These are phyloP conservation scores for Fusarium tuaranense DNA, from an alignment of 2,329 filamentous ascomycete genomes.

Conservation along the genomic window DNA sequence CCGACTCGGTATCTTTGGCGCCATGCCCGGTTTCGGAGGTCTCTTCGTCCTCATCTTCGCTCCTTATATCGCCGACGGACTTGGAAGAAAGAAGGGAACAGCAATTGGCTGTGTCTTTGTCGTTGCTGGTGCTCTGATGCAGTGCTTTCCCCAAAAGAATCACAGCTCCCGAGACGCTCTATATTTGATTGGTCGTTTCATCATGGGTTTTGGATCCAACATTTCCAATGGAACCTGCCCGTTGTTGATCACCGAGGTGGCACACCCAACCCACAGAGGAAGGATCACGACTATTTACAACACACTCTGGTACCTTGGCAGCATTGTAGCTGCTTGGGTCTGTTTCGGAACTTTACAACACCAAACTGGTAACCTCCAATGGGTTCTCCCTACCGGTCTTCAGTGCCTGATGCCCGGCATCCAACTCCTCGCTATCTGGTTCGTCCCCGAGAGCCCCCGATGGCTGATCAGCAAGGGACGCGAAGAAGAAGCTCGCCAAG, in stretches of 20 bases:
- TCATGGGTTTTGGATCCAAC: slow-evolving; percentile 41
- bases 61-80: slow-evolving; percentile 39
- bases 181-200: slow-evolving; percentile 37
- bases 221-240: slow-evolving; percentile 42
- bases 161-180: slow-evolving; percentile 29
- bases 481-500: slow-evolving; percentile 32
- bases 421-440: slow-evolving; percentile 34
- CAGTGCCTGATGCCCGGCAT: slow-evolving; percentile 40
- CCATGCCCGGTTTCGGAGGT: slow-evolving; percentile 41
- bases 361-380: slow-evolving; percentile 32
- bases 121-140: slow-evolving; percentile 35
- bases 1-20: slow-evolving; percentile 41
- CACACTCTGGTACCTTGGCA: slow-evolving; percentile 41
- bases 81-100: slow-evolving; percentile 39
- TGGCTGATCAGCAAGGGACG: slow-evolving; percentile 40
- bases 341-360: slow-evolving; percentile 35
- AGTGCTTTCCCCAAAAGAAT: slow-evolving; percentile 33
- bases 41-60: slow-evolving; percentile 42
- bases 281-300: slow-evolving; percentile 42
- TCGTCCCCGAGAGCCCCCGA: slow-evolving; percentile 37
- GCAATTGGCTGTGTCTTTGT: slow-evolving; percentile 36
- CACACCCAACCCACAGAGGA: slow-evolving; percentile 38
- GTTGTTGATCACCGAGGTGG: slow-evolving; percentile 39
- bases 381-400: slow-evolving; percentile 35
- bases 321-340: slow-evolving; percentile 37